phyloP scores from a whole-genome alignment of 2,329 filamentous ascomycete genomes.

The Erysiphe pulchra region DNA sequence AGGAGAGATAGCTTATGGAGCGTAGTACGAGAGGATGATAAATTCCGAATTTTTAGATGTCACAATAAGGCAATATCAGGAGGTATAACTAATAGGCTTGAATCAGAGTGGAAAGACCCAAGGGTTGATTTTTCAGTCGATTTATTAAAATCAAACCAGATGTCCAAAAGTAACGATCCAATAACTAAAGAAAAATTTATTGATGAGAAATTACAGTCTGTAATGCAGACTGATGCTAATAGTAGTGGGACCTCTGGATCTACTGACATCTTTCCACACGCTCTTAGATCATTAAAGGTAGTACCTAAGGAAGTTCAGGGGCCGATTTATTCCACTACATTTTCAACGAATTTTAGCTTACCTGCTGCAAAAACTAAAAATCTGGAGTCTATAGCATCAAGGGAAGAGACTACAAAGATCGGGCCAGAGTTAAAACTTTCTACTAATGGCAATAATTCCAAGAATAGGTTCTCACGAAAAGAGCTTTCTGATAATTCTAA shows the following conservation, averaged over 20 bases:
- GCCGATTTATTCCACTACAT: constrained; percentile 4
- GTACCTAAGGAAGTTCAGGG: constrained; percentile 2
- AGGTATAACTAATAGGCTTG: too few relatives aligned
- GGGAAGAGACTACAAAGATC: background rate
- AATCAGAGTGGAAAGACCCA: too few relatives aligned
- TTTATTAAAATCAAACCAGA: too few relatives aligned
- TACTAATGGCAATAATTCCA: background rate
- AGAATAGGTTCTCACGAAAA: background rate
- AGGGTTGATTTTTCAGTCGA: too few relatives aligned
- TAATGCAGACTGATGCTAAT: too few relatives aligned
- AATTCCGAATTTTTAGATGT: too few relatives aligned
- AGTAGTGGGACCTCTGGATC: constrained; percentile 1
- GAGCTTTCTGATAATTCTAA: constrained; percentile 5
- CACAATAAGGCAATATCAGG: too few relatives aligned
- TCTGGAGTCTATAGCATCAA: background rate
- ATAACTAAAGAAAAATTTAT: too few relatives aligned
- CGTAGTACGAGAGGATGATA: too few relatives aligned
- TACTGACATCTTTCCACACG: background rate
- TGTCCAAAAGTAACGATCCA: too few relatives aligned
- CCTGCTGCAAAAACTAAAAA: constrained; percentile 6
- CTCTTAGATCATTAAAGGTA: constrained; percentile 1
- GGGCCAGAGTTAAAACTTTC: background rate
- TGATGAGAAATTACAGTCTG: too few relatives aligned
- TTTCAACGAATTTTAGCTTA: constrained; percentile 11
- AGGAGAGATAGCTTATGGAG: background rate